A percentile compares a stretch with the other conserved stretches of the same genome.
Conservation (phyloP, 352 stramenopile species). For the Phytophthora vignae region DNA sequence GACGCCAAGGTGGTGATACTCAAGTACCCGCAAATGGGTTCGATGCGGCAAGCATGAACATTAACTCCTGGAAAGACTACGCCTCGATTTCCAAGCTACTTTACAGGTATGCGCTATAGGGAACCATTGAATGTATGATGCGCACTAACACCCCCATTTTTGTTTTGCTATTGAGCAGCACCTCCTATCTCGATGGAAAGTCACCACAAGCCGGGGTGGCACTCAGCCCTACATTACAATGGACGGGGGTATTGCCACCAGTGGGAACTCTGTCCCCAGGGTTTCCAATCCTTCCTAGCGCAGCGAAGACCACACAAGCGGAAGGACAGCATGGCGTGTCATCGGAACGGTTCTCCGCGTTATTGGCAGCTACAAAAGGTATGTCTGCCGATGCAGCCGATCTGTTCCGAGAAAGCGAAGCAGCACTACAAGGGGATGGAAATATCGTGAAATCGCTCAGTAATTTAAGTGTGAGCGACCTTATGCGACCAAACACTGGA, state of each 20-base stretch:
- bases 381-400: constrained; percentile 54
- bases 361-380: constrained; percentile 60
- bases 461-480: constrained; percentile 61
- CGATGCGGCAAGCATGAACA: constrained; percentile 4
- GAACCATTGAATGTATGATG: neutral
- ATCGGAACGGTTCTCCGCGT: constrained; percentile 59
- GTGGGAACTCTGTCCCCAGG: constrained; percentile 32
- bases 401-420: constrained; percentile 71
- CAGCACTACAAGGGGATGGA: constrained; percentile 59
- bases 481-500: constrained; percentile 21
- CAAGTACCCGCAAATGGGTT: constrained; percentile 7
- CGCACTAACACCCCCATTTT: neutral
- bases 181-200: constrained; percentile 20
- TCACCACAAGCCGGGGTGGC: constrained; percentile 5
- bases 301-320: constrained; percentile 11
- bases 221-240: constrained; percentile 15
- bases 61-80: constrained; percentile 76
- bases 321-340: neutral
- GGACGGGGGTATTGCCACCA: constrained; percentile 33
- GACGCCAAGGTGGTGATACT: constrained; percentile 11
- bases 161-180: constrained; percentile 4
- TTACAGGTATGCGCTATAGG: constrained; percentile 51
- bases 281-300: constrained; percentile 23
- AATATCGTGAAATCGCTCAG: constrained; percentile 65
- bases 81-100: constrained; percentile 78